Evolutionary conservation across 1,284 basidiomycete genomes (phyloP), one percentile per base, ranked within the genome.

Genomic region (Ustilago lituana): DNA sequence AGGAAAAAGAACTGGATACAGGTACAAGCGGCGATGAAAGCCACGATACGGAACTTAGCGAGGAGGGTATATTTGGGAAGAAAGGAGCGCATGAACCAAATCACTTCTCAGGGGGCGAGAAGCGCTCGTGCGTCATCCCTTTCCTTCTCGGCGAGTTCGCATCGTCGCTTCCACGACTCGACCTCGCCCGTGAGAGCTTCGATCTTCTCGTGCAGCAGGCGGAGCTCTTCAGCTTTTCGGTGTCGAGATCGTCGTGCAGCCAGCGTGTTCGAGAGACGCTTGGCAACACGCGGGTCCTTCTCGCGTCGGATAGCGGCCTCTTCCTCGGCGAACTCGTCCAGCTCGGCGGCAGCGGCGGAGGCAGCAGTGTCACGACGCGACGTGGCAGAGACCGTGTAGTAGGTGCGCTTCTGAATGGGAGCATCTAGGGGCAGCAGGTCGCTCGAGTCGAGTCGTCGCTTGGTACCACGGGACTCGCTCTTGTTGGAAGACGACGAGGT

Each of bases 261-360:
- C 11, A 82, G 62, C 33, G 80, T 82, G 74, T 82, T 82, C 46
- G 62, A 70, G n/a, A 80, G 69, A 41, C 80, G 77, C 74, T 82
- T 82, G 47, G 77, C 74, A 22, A 69, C 63, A 32, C 74, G 71
- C 24, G 79, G 68, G 40, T 78, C 77, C 61, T 71, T 64, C 24
- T 73, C 73, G 36, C 64, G 65, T 38, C 64, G 65, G 41, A 65
- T 69, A 10, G 69, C 72, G 10, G 62, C 64, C 54, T 66, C 66
- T 39, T 67, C 73, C 19, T 51, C 67, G 29, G 65, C 54, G 39
- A 66, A 67, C 51, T 57, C 52, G 41, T 70, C 67, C 15, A 45
- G 39, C 27, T 67, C 61, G 27, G 59, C 32, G 8, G 45, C 35
- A 29, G 39, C 43, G 14, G 39, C 38, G n/a, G n/a, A n/a, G n/a